phyloP scores from a whole-genome alignment of 2,329 filamentous ascomycete genomes.

The Conoideocrella luteorostrata region DNA sequence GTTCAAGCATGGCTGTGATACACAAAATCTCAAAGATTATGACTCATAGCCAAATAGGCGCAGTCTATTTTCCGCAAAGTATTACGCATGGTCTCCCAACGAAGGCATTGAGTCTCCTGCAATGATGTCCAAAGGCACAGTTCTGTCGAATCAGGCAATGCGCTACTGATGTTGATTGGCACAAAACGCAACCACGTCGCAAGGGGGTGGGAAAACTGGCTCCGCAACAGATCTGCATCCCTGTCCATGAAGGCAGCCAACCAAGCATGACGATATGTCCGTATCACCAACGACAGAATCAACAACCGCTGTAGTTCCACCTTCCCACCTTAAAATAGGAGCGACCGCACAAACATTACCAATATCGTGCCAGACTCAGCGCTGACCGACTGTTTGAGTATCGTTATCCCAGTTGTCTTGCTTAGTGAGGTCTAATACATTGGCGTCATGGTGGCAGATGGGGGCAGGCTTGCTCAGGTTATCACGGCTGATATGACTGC shows the following conservation, averaged over 20 bases:
- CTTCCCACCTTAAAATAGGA: conserved; percentile 3
- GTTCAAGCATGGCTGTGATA: too few species aligned
- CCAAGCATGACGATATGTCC: background rate
- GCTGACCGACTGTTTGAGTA: conserved; percentile 11
- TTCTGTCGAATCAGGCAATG: conserved; percentile 13
- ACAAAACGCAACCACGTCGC: conserved; percentile 9
- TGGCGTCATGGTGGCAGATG: too few species aligned
- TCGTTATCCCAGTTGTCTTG: background rate
- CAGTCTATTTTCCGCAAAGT: background rate
- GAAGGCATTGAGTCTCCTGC: conserved; percentile 13
- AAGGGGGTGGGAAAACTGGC: background rate
- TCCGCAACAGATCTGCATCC: conserved; percentile 1
- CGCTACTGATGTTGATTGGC: conserved; percentile 14
- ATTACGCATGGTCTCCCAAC: conserved; percentile 16
- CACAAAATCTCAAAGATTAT: too few species aligned
- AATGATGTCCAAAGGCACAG: conserved; percentile 19
- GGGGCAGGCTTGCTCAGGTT: too few species aligned
- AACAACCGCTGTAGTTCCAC: background rate
- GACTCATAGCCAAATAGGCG: conserved; percentile 9
- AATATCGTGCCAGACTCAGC: background rate
- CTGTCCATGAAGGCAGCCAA: conserved; percentile 5
- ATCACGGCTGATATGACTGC: too few species aligned
- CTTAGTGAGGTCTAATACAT: background rate
- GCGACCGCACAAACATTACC: background rate
- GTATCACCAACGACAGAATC: conserved; percentile 2